A percentile compares a stretch with the other conserved stretches of the same genome.
phyloP scores from a whole-genome alignment of 371 early-diverging fungal species.

The Mortierella sp. region DNA sequence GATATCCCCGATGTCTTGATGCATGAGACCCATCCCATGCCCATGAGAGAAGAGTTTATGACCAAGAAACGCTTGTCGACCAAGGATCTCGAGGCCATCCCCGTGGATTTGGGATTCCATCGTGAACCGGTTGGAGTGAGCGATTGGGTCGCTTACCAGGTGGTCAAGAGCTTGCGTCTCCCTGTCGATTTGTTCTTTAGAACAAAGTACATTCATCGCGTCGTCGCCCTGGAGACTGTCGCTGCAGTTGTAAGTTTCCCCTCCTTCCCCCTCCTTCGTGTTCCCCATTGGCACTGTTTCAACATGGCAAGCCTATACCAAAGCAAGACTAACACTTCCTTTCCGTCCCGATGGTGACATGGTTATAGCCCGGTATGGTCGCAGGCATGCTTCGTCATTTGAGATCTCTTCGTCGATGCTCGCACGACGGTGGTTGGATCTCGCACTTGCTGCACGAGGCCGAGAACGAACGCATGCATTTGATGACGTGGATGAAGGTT shows the following conservation, averaged over 20 bases:
- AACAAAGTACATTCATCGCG: constrained; percentile 83
- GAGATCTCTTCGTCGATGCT: constrained; percentile 81
- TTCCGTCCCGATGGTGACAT: no score
- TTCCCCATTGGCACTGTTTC: no score
- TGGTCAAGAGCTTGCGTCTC: constrained; percentile 75
- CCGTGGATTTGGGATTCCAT: constrained; percentile 72
- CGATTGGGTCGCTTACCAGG: constrained; percentile 74
- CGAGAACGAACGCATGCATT: constrained; percentile 90
- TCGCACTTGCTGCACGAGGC: constrained; percentile 88
- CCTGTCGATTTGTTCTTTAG: constrained; percentile 85
- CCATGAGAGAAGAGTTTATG: constrained; percentile 78
- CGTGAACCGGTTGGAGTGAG: constrained; percentile 64
- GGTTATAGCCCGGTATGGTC: constrained; percentile 94
- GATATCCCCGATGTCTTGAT: constrained; percentile 55
- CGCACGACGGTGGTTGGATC: constrained; percentile 92
- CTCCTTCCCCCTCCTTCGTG: background rate
- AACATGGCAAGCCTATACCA: background rate
- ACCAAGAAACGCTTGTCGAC: constrained; percentile 61
- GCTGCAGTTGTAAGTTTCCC: constrained; percentile 65
- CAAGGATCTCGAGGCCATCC: constrained; percentile 69
- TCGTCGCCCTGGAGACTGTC: constrained; percentile 88
- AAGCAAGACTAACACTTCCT: background rate
- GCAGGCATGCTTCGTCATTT: constrained; percentile 90
- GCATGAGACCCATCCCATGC: constrained; percentile 63
- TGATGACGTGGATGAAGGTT: constrained; percentile 89